phyloP scores from a whole-genome alignment of 495 filamentous ascomycete species.

The Rhizodiscina lignyota region DNA sequence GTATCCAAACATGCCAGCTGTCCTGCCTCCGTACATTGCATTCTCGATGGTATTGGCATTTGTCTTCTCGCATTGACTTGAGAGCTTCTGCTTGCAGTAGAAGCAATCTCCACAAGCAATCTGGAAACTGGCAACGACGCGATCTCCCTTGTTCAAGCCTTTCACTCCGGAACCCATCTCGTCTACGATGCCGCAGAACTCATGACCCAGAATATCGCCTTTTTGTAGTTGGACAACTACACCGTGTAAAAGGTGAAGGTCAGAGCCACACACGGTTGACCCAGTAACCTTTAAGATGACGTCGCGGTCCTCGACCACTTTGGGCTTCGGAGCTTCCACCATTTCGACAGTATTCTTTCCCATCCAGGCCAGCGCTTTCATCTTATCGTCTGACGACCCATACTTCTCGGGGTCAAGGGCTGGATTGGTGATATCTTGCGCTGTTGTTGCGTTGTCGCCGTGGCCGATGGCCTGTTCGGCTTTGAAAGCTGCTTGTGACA shows the following conservation, averaged over 20 bases:
- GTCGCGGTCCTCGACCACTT: constrained; percentile 54
- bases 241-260: constrained; percentile 67
- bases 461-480: constrained; percentile 53
- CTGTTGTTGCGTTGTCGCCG: constrained; percentile 34
- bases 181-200: constrained; percentile 74
- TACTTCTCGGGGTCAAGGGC: constrained; percentile 24
- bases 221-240: constrained; percentile 54
- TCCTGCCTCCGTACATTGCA: constrained; percentile 44
- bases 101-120: constrained; percentile 67
- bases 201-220: constrained; percentile 82
- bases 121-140: constrained; percentile 76
- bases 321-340: constrained; percentile 50
- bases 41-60: constrained; percentile 53
- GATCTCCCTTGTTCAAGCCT: constrained; percentile 46
- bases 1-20: constrained; percentile 62
- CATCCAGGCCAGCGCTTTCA: constrained; percentile 60
- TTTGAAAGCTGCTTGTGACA: constrained; percentile 44
- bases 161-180: constrained; percentile 44
- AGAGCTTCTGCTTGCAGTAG: constrained; percentile 60
- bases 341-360: constrained; percentile 51
- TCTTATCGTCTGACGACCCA: constrained; percentile 32
- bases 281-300: constrained; percentile 78
- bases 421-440: constrained; percentile 37
- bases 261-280: constrained; percentile 72
- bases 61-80: constrained; percentile 64